phyloP scores from a whole-genome alignment of 345 rosid species.

The Cardiospermum halicacabum region DNA sequence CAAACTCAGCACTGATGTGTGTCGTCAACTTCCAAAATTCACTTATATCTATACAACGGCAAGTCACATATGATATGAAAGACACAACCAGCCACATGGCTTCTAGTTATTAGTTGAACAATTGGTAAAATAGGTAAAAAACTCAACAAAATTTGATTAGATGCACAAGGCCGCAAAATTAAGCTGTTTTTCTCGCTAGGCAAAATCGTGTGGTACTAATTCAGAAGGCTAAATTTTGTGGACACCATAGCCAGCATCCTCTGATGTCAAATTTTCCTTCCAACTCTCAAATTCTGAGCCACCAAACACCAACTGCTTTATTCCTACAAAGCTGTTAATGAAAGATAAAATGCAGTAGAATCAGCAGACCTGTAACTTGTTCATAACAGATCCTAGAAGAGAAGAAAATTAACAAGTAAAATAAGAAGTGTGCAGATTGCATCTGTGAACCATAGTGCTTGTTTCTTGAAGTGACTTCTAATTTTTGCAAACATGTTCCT shows the following conservation, averaged over 20 bases:
- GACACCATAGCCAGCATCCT: constrained; percentile 62
- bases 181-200: too few relatives aligned
- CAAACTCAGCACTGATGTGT: too few relatives aligned
- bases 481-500: not conserved
- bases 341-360: constrained; percentile 1
- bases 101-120: too few relatives aligned
- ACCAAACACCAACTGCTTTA: constrained; percentile 83
- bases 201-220: too few relatives aligned
- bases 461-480: not conserved
- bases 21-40: too few relatives aligned
- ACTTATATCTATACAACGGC: too few relatives aligned
- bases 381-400: not conserved
- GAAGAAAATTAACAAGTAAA: not conserved
- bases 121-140: too few relatives aligned
- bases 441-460: not conserved
- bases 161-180: too few relatives aligned
- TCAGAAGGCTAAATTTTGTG: constrained; percentile 51
- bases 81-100: too few relatives aligned
- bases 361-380: not conserved
- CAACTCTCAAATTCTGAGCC: constrained; percentile 79
- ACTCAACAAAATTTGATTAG: too few relatives aligned
- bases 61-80: too few relatives aligned
- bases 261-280: constrained; percentile 68
- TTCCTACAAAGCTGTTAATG: constrained; percentile 62
- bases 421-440: not conserved